Conservation (phyloP, 2,329 filamentous ascomycete species). For the Drechslerella stenobrocha region DNA sequence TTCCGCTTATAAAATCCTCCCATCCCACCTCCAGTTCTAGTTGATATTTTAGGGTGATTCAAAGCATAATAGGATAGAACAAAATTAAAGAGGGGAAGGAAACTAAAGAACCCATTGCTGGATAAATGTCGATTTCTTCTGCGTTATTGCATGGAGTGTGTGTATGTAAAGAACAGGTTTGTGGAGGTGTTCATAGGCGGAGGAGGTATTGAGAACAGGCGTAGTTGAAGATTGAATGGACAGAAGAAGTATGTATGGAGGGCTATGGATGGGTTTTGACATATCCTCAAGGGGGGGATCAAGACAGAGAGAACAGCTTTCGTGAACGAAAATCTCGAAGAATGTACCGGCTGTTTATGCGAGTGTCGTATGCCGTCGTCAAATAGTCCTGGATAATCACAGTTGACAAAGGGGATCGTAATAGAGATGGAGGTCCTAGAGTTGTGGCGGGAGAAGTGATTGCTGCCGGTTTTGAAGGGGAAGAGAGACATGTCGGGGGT, state of each 20-base stretch:
- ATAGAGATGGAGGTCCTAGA: background rate
- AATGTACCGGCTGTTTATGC: slow-evolving; percentile 16
- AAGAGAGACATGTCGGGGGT: background rate
- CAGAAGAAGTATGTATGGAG: background rate
- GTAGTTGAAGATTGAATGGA: slow-evolving; percentile 12
- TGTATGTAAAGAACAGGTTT: slow-evolving; percentile 10
- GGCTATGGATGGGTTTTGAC: background rate
- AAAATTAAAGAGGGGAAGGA: background rate
- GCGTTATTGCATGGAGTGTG: slow-evolving; percentile 27
- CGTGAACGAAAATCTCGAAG: slow-evolving; percentile 17
- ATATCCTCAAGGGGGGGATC: slow-evolving; percentile 14
- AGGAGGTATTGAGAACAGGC: too few relatives aligned
- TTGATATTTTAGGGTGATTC: slow-evolving; percentile 1
- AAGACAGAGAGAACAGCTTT: slow-evolving; percentile 15
- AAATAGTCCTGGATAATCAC: background rate
- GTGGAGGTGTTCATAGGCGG: background rate
- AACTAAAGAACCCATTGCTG: slow-evolving; percentile 28
- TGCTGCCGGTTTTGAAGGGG: slow-evolving; percentile 7
- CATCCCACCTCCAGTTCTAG: slow-evolving; percentile 5
- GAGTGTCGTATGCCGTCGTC: slow-evolving; percentile 10
- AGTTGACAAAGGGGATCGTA: slow-evolving; percentile 11
- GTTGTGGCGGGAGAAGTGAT: background rate
- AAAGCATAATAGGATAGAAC: slow-evolving; percentile 6
- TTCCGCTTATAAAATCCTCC: slow-evolving; percentile 1
- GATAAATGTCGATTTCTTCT: slow-evolving; percentile 29